These are phyloP conservation scores for Rhynchospora pubera DNA, from an alignment of 176 grass and related monocot genomes.

Conservation along the genomic window DNA sequence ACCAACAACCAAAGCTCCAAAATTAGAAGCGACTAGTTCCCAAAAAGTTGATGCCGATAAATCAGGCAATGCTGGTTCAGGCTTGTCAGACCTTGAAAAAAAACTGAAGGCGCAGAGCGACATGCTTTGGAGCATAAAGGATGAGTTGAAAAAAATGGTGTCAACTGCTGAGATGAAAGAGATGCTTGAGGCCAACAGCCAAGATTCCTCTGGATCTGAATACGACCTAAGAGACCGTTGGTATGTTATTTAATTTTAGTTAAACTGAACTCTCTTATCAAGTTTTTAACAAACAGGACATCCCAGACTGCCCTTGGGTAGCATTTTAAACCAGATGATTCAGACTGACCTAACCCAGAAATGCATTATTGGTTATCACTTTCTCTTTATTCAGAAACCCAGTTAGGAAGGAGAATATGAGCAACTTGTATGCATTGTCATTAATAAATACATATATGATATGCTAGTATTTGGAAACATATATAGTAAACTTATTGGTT, in stretches of 20 bases:
- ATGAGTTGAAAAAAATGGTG: slow-evolving; percentile 76
- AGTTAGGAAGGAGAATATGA: background rate
- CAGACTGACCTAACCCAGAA: background rate
- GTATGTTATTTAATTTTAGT: slow-evolving; percentile 38
- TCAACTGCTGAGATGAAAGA: slow-evolving; percentile 67
- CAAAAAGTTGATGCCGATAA: slow-evolving; percentile 26
- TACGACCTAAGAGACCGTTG: slow-evolving; percentile 67
- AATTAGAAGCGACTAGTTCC: slow-evolving; percentile 38
- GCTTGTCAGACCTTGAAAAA: slow-evolving; percentile 32
- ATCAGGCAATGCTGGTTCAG: slow-evolving; percentile 31
- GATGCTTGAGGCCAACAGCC: slow-evolving; percentile 81
- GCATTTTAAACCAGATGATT: background rate
- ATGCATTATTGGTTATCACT: background rate
- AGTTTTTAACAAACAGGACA: background rate
- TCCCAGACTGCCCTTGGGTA: background rate
- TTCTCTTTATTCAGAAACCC: background rate
- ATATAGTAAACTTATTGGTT: background rate
- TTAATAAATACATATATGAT: background rate
- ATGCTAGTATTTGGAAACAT: background rate
- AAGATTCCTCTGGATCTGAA: slow-evolving; percentile 77
- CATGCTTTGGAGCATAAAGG: slow-evolving; percentile 78
- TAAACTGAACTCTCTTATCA: background rate
- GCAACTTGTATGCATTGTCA: background rate
- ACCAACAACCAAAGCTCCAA: slow-evolving; percentile 40
- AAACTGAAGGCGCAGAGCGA: slow-evolving; percentile 80